Evolutionary conservation across 495 filamentous ascomycete genomes (phyloP).

Genomic region (Oidiodendron maius): DNA sequence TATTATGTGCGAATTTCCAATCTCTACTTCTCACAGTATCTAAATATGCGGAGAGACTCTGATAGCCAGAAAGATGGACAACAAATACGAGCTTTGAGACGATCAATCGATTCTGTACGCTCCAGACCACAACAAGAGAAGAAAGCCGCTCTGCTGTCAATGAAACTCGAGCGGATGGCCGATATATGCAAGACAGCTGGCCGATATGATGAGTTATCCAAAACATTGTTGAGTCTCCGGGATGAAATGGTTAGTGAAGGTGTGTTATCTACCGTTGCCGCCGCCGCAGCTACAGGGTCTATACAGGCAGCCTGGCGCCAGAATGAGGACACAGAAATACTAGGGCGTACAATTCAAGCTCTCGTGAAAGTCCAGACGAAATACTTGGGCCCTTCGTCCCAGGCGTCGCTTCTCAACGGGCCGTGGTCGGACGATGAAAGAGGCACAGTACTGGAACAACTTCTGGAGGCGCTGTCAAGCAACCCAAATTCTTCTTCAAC

Average conservation of each 20-base stretch:
- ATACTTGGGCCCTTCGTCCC: constrained; percentile 1
- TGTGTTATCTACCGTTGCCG: constrained; percentile 32
- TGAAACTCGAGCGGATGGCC: constrained; percentile 40
- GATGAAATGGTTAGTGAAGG: constrained; percentile 39
- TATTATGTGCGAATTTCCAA: constrained; percentile 66
- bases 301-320: constrained; percentile 30
- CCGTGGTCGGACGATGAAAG: constrained; percentile 28
- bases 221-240: constrained; percentile 39
- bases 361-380: constrained; percentile 40
- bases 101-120: constrained; percentile 43
- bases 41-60: constrained; percentile 29
- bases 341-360: constrained; percentile 39
- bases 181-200: constrained; percentile 17
- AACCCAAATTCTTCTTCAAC: neutral
- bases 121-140: constrained; percentile 35
- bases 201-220: constrained; percentile 38
- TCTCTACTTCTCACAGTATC: constrained; percentile 63
- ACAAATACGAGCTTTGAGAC: constrained; percentile 40
- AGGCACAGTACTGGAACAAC: constrained; percentile 43
- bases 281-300: constrained; percentile 27
- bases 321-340: constrained; percentile 29
- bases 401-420: constrained; percentile 2
- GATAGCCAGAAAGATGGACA: constrained; percentile 32
- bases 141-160: constrained; percentile 33
- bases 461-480: constrained; percentile 25